Percentiles rank a stretch among this genome's conserved stretches.
Conservation (phyloP, 2,329 filamentous ascomycete species). For the Metarhizium guizhouense region DNA sequence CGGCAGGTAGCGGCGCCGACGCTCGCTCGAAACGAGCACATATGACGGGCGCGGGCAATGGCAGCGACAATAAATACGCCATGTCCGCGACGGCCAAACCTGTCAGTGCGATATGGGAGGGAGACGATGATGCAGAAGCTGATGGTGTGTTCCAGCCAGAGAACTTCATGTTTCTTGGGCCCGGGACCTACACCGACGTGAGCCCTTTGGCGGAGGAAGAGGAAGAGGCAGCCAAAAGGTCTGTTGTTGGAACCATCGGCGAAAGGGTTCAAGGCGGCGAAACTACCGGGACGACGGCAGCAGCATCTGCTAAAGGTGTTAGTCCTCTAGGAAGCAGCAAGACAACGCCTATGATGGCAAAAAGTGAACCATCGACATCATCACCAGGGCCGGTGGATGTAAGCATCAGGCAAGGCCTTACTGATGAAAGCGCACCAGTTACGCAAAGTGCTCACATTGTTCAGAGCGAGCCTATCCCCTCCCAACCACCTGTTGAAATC, state of each 20-base stretch:
- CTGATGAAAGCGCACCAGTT: neutral
- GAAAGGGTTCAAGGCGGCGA: conserved; percentile 8
- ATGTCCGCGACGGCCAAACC: conserved; percentile 26
- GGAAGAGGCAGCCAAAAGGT: conserved; percentile 14
- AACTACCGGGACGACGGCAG: neutral
- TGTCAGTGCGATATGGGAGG: conserved; percentile 23
- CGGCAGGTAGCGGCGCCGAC: neutral
- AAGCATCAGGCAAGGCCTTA: neutral
- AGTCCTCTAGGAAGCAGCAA: conserved; percentile 20
- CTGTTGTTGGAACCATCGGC: conserved; percentile 13
- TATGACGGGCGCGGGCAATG: conserved; percentile 1
- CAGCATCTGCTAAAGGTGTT: conserved; percentile 12
- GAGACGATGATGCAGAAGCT: conserved; percentile 21
- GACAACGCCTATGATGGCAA: conserved; percentile 18
- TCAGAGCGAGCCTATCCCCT: conserved; percentile 8
- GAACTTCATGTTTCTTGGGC: conserved; percentile 43
- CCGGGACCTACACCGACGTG: conserved; percentile 35
- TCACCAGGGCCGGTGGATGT: neutral
- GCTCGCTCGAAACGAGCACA: conserved; percentile 5
- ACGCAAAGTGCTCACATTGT: neutral
- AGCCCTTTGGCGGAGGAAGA: conserved; percentile 34
- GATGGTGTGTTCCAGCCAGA: conserved; percentile 40
- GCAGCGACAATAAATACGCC: conserved; percentile 9
- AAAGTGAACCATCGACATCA: conserved; percentile 8
- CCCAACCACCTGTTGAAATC: neutral